A percentile compares a stretch with the other conserved stretches of the same genome.
Evolutionary conservation across 2,329 filamentous ascomycete species (phyloP).

Genomic region (Beauveria brongniartii): DNA sequence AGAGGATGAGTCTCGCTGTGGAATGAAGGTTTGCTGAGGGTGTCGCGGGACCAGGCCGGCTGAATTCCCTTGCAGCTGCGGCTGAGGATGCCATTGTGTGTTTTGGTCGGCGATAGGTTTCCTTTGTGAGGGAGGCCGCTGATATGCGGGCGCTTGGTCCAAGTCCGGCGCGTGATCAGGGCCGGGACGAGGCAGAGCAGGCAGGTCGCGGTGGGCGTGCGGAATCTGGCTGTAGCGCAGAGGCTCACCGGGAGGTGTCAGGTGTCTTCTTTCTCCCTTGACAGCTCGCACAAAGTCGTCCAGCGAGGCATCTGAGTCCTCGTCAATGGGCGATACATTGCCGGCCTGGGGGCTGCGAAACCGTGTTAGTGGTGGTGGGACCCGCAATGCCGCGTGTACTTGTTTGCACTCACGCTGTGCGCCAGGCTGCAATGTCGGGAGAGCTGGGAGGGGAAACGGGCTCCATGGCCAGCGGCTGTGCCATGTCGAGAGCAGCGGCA

Average conservation of each 20-base stretch:
- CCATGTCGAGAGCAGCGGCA: not conserved
- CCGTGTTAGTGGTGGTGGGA: constrained; percentile 5
- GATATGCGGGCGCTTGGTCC: not conserved
- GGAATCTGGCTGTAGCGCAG: not conserved
- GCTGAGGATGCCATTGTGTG: not conserved
- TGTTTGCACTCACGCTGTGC: constrained; percentile 32
- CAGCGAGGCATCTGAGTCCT: constrained; percentile 24
- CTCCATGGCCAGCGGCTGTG: constrained; percentile 30
- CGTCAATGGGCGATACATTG: constrained; percentile 48
- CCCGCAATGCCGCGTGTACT: constrained; percentile 10
- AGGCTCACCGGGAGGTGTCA: not conserved
- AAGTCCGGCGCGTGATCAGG: not conserved
- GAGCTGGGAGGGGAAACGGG: constrained; percentile 50
- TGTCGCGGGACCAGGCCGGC: not conserved
- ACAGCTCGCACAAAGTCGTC: not conserved
- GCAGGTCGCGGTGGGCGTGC: not conserved
- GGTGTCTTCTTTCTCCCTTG: constrained; percentile 5
- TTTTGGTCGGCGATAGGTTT: not conserved
- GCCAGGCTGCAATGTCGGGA: constrained; percentile 35
- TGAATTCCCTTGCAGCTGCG: not conserved
- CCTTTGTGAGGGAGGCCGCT: not conserved
- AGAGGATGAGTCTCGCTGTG: constrained; percentile 17
- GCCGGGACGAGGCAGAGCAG: not conserved
- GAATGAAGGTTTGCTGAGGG: constrained; percentile 9
- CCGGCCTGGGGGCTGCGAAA: constrained; percentile 18